phyloP scores from a whole-genome alignment of 768 basidiomycete genomes.

The Tricholoma sp. region DNA sequence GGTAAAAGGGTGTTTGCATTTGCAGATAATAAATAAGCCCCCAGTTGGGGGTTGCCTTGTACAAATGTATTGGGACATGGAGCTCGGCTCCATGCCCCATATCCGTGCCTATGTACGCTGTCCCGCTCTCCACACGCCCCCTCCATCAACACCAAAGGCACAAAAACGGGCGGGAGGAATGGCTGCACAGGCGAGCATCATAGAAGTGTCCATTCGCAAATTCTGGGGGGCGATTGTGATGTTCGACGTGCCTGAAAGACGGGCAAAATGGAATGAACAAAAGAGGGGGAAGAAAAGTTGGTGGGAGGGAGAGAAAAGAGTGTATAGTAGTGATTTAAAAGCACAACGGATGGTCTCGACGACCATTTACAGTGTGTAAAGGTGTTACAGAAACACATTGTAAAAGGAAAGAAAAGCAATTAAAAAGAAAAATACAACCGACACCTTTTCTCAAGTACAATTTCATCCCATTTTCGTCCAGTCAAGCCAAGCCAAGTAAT shows the following conservation, averaged over 20 bases:
- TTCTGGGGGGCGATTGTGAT: background rate
- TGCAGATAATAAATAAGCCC: constrained; percentile 8
- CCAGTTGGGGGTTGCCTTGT: background rate
- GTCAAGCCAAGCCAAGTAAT: constrained; percentile 12
- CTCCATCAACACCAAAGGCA: background rate
- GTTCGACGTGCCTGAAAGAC: background rate
- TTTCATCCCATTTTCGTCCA: constrained; percentile 13
- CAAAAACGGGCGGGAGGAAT: background rate
- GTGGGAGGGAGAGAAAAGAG: constrained; percentile 14
- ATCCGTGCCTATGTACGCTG: background rate
- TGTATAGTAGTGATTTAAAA: constrained; percentile 17
- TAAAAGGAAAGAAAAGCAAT: constrained; percentile 11
- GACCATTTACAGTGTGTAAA: constrained; percentile 8
- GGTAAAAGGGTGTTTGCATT: background rate
- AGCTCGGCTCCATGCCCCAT: constrained; percentile 6
- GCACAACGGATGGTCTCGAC: constrained; percentile 11
- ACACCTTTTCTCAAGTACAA: constrained; percentile 11
- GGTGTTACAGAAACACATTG: constrained; percentile 8
- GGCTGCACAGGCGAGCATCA: background rate
- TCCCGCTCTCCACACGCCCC: background rate
- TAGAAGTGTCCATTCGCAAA: background rate
- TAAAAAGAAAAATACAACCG: constrained; percentile 11
- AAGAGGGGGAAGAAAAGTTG: background rate
- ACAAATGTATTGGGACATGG: constrained; percentile 1
- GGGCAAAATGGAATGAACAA: background rate